Base-by-base conservation (phyloP, 352 stramenopile species). In the Globisporangium emineosum region DNA sequence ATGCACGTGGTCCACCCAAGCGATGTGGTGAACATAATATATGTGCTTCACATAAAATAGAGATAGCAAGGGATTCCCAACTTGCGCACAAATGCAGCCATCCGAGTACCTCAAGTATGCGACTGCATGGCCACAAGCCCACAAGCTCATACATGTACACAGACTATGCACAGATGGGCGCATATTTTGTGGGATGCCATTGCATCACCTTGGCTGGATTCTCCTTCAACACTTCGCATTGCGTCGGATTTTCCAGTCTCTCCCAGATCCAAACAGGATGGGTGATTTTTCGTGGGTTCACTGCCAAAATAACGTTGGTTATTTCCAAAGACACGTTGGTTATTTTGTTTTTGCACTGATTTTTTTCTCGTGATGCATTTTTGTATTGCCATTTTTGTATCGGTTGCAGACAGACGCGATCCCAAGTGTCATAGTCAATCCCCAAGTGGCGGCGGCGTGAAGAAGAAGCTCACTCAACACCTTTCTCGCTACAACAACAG, bases 311-410 rank as follows among this genome's bases (percentile, higher is more conserved):
- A 60, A 60, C 54, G 54, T 60, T 60, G 15, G 33, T 60, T 50
- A 37, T 23, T 21, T 23, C 13, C 29, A 21, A 55, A 23, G 10
- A 5, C 33, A 60, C 53, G 53, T 60, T 60, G 23, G 54, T 60
- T 60, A 50, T 25, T 60, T 60, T 2, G 3, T 2, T 25, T 40
- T 57, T 42, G 55, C 15, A 33, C 45, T 64, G 58, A 64, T 64
- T 64, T 64, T 64, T 64, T 54, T 54, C 32, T 42, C 13, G 37
- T 12, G n/a, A n/a, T 13, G 23, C 37, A 25, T n/a, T 57, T 37
- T 57, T 42, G 17, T 43, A 3, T 32, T 21, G 27, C n/a, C 17
- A 35, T 19, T 61, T 61, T 61, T 23, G 37, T 33, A n/a, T 45
- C 15, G 37, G 13, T 32, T 5, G 40, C 43, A 51, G 43, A 51